These are phyloP conservation scores for Solanum virginianum DNA, from an alignment of 257 asterid genomes.

Conservation along the genomic window DNA sequence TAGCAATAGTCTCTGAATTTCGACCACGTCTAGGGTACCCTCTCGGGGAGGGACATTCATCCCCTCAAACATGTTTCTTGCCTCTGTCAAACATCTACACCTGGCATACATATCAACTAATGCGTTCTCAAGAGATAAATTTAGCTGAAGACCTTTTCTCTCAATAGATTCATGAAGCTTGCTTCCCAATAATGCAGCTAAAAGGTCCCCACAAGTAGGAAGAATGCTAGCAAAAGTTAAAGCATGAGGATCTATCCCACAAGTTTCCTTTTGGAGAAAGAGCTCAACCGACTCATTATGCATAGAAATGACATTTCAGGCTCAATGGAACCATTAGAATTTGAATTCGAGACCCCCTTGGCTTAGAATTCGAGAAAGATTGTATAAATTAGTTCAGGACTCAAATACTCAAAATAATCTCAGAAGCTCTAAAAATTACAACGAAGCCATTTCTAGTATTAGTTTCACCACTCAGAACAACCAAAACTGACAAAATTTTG, in stretches of 20 bases:
- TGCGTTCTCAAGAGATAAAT: conserved; percentile 70
- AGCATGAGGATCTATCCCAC: conserved; percentile 39
- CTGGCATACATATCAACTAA: conserved; percentile 87
- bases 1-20: no score
- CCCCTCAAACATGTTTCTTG: conserved; percentile 62
- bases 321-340: no score
- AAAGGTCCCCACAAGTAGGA: conserved; percentile 88
- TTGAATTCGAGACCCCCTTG: no score
- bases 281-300: conserved; percentile 52
- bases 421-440: no score
- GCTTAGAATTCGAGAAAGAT: no score
- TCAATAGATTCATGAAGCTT: conserved; percentile 41
- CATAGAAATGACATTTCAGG: background rate
- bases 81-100: conserved; percentile 74
- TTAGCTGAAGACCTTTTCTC: conserved; percentile 36
- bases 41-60: conserved; percentile 3
- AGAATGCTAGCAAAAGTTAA: conserved; percentile 69
- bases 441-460: no score
- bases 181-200: conserved; percentile 54
- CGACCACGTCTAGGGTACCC: no score
- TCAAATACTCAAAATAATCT: no score
- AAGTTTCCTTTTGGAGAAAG: conserved; percentile 47
- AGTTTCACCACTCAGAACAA: no score
- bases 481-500: no score
- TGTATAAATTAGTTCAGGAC: no score